A percentile compares a stretch with the other conserved stretches of the same genome.
Evolutionary conservation across 2,329 filamentous ascomycete genomes (phyloP).

Genomic region (Alternaria sp.): DNA sequence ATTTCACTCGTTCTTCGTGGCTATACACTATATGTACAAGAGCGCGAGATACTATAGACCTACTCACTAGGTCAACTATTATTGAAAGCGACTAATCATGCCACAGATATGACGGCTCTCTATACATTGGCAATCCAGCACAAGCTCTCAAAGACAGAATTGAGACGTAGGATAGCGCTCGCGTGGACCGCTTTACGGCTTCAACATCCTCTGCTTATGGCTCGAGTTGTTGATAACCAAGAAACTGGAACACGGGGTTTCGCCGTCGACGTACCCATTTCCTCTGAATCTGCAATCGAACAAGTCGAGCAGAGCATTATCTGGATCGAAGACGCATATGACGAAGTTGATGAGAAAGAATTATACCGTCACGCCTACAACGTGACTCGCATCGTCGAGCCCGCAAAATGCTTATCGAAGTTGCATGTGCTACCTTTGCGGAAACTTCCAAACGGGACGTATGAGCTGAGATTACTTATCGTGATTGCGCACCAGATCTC

Average conservation of each 20-base stretch:
- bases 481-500: constrained; percentile 57
- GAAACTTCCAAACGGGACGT: constrained; percentile 33
- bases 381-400: constrained; percentile 51
- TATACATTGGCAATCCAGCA: constrained; percentile 51
- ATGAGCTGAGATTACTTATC: constrained; percentile 48
- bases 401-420: constrained; percentile 48
- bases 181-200: constrained; percentile 54
- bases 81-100: not conserved
- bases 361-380: constrained; percentile 57
- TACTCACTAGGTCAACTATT: not conserved
- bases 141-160: constrained; percentile 34
- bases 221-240: constrained; percentile 35
- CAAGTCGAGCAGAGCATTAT: constrained; percentile 43
- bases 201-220: constrained; percentile 52
- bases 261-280: constrained; percentile 42
- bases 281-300: constrained; percentile 42
- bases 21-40: not conserved
- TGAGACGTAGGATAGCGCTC: constrained; percentile 48
- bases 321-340: constrained; percentile 53
- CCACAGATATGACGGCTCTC: constrained; percentile 52
- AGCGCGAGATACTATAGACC: not conserved
- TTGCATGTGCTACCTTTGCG: constrained; percentile 52
- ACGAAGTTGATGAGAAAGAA: constrained; percentile 44
- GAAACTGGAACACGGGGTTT: constrained; percentile 40
- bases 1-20: not conserved